Conservation (phyloP, 345 rosid species). For the Lepidium sativum region DNA sequence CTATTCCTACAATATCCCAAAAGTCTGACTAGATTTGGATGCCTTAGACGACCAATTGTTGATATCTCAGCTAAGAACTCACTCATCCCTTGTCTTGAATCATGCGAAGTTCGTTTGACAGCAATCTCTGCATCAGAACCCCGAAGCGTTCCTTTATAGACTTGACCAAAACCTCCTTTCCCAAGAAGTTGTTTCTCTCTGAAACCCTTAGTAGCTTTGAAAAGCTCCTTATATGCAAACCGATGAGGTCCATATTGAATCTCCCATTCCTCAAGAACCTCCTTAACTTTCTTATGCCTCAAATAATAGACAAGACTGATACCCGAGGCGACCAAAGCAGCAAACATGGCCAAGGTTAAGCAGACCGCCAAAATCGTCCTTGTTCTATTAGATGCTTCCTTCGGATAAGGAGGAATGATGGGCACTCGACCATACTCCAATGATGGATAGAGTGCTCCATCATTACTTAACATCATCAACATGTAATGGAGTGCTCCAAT, state of each 20-base stretch:
- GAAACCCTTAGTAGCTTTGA: conserved; percentile 37
- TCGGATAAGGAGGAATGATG: conserved; percentile 44
- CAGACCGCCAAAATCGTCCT: conserved; percentile 12
- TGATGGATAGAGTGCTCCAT: conserved; percentile 12
- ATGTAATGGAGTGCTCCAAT: conserved; percentile 32
- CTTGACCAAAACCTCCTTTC: conserved; percentile 45
- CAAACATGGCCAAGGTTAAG: not conserved
- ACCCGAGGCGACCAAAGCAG: conserved; percentile 1
- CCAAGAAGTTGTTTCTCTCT: conserved; percentile 38
- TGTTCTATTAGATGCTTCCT: not conserved
- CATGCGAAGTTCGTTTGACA: conserved; percentile 41
- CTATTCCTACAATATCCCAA: conserved; percentile 34
- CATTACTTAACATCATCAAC: conserved; percentile 26
- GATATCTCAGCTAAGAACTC: conserved; percentile 43
- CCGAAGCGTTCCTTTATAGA: conserved; percentile 33
- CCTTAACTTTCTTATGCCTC: conserved; percentile 27
- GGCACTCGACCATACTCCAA: conserved; percentile 16
- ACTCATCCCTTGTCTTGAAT: conserved; percentile 38
- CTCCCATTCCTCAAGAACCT: conserved; percentile 42
- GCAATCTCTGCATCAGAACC: conserved; percentile 31
- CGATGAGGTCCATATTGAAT: conserved; percentile 38
- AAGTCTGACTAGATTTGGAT: conserved; percentile 29
- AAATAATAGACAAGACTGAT: conserved; percentile 4
- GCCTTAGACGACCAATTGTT: conserved; percentile 29
- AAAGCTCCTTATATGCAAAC: conserved; percentile 34